phyloP scores from a whole-genome alignment of 2,329 filamentous ascomycete species.

The Talaromyces sp. region DNA sequence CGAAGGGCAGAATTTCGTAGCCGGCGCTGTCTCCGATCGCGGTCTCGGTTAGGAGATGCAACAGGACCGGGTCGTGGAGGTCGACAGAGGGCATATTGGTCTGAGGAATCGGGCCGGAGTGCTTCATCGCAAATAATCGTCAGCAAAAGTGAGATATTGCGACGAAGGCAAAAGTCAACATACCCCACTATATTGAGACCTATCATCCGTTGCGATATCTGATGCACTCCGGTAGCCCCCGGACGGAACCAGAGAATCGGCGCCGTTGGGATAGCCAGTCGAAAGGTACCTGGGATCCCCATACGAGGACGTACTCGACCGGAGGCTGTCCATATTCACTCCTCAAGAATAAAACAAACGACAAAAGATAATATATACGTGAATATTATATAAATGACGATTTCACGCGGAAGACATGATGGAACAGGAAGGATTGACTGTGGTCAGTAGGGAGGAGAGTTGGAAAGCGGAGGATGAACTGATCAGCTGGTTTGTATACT shows the following conservation, averaged over 20 bases:
- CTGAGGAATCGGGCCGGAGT: constrained; percentile 50
- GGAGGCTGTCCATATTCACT: constrained; percentile 27
- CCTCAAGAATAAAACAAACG: neutral
- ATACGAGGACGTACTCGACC: constrained; percentile 39
- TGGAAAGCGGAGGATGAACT: neutral
- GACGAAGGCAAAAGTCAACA: constrained; percentile 22
- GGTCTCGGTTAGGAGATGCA: constrained; percentile 90
- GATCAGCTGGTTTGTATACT: neutral
- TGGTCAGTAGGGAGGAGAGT: constrained; percentile 13
- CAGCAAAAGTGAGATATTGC: constrained; percentile 11
- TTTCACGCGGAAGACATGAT: constrained; percentile 14
- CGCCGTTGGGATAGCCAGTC: constrained; percentile 30
- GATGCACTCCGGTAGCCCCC: constrained; percentile 57
- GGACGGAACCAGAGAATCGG: constrained; percentile 25
- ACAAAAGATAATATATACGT: neutral
- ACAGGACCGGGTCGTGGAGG: constrained; percentile 60
- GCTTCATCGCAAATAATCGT: constrained; percentile 17
- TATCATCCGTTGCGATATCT: constrained; percentile 51
- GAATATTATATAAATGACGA: neutral
- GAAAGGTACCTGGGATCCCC: constrained; percentile 37
- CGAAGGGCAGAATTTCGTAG: constrained; percentile 80
- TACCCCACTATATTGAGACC: constrained; percentile 56
- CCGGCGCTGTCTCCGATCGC: constrained; percentile 81
- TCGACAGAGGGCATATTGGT: constrained; percentile 37
- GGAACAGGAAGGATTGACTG: constrained; percentile 15